A percentile compares a stretch with the other conserved stretches of the same genome.
Evolutionary conservation across 2,329 filamentous ascomycete species (phyloP).

Genomic region (Pestalotiopsis sp.): DNA sequence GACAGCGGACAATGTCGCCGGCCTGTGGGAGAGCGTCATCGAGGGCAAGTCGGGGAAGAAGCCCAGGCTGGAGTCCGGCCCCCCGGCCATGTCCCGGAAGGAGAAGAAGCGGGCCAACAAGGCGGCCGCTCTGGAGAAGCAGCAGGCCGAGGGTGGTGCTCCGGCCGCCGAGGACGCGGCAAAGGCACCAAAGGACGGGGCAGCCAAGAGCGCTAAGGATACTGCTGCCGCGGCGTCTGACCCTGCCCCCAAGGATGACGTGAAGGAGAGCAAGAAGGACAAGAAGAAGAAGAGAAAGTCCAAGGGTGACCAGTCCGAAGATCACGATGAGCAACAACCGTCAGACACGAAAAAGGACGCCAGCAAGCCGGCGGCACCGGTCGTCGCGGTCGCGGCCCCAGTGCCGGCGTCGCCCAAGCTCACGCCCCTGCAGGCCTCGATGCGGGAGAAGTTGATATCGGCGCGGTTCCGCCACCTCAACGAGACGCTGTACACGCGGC

Average conservation of each 20-base stretch:
- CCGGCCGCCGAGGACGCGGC: background rate
- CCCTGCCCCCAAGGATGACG: conserved; percentile 16
- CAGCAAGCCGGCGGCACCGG: conserved; percentile 23
- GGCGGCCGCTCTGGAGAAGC: conserved; percentile 18
- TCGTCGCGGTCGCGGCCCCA: conserved; percentile 39
- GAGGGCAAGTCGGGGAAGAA: conserved; percentile 60
- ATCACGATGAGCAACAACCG: conserved; percentile 16
- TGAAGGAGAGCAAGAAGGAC: conserved; percentile 24
- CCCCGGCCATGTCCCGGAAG: background rate
- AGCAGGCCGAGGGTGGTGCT: background rate
- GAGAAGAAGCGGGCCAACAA: conserved; percentile 30
- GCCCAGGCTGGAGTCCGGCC: conserved; percentile 22
- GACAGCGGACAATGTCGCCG: conserved; percentile 71
- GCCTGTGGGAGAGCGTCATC: conserved; percentile 80
- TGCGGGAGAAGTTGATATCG: conserved; percentile 93
- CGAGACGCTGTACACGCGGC: conserved; percentile 91
- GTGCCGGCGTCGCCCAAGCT: conserved; percentile 61
- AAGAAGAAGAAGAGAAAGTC: conserved; percentile 35
- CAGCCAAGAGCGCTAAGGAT: conserved; percentile 4
- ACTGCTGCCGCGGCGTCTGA: conserved; percentile 21
- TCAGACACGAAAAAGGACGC: conserved; percentile 12
- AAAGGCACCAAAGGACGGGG: conserved; percentile 21
- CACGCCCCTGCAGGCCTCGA: conserved; percentile 89
- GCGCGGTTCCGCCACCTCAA: conserved; percentile 97
- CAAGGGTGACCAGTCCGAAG: conserved; percentile 26